A percentile compares a stretch with the other conserved stretches of the same genome.
Evolutionary conservation across 495 filamentous ascomycete genomes (phyloP).

Genomic region (Cryomyces minteri): DNA sequence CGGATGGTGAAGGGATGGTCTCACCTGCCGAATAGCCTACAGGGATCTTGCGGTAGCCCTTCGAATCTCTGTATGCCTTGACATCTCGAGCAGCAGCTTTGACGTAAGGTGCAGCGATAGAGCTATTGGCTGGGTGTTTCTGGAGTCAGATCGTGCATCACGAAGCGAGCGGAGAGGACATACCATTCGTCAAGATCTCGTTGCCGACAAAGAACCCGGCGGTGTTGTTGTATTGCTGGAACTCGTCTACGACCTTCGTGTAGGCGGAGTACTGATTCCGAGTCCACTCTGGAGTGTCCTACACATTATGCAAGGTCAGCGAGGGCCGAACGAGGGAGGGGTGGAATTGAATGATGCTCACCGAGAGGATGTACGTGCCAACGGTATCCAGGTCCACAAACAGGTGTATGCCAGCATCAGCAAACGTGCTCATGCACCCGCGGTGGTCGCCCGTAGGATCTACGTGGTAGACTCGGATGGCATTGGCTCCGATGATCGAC

Average conservation of each 20-base stretch:
- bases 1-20: neutral
- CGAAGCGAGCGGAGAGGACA: slow-evolving; percentile 8
- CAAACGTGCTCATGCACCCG: slow-evolving; percentile 67
- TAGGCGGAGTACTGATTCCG: slow-evolving; percentile 46
- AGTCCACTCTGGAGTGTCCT: slow-evolving; percentile 47
- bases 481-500: slow-evolving; percentile 63
- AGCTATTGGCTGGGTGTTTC: slow-evolving; percentile 28
- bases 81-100: slow-evolving; percentile 66
- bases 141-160: neutral
- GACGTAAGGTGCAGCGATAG: slow-evolving; percentile 58
- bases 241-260: slow-evolving; percentile 55
- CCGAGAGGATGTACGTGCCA: slow-evolving; percentile 55
- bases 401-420: slow-evolving; percentile 67
- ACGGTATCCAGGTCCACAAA: slow-evolving; percentile 78
- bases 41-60: slow-evolving; percentile 68
- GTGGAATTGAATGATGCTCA: slow-evolving; percentile 18
- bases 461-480: slow-evolving; percentile 83
- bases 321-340: neutral
- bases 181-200: slow-evolving; percentile 49
- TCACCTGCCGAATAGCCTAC: slow-evolving; percentile 64
- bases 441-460: slow-evolving; percentile 48
- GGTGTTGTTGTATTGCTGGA: slow-evolving; percentile 60
- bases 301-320: slow-evolving; percentile 1
- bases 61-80: slow-evolving; percentile 60
- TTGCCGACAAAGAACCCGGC: slow-evolving; percentile 77